These are phyloP conservation scores for Phytomonas sp. DNA, from an alignment of 208 protist genomes.

Conservation along the genomic window DNA sequence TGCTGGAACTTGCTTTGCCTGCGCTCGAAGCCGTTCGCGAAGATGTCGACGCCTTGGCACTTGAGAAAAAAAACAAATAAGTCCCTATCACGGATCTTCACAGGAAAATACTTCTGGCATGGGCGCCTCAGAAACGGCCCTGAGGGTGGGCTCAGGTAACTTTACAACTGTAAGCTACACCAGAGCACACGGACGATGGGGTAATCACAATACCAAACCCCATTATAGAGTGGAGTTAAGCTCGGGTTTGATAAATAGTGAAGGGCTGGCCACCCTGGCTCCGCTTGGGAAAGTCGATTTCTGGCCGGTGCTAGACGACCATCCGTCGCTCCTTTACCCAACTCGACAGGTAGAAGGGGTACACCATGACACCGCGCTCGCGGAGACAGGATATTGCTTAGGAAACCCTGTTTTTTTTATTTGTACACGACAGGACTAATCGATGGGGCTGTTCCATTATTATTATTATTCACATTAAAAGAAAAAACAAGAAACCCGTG, in stretches of 20 bases:
- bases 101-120: too few relatives aligned
- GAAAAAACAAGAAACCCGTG: not conserved
- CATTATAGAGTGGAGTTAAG: slow-evolving; percentile 43
- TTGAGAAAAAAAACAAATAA: not conserved
- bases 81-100: not conserved
- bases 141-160: not conserved
- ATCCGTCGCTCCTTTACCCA: slow-evolving; percentile 23
- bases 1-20: slow-evolving; percentile 29
- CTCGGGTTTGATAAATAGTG: slow-evolving; percentile 22
- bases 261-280: slow-evolving; percentile 33
- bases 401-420: slow-evolving; percentile 67
- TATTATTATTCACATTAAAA: too few relatives aligned
- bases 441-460: not conserved
- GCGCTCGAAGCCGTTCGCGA: slow-evolving; percentile 24
- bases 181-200: not conserved
- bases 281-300: slow-evolving; percentile 38
- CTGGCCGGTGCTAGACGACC: slow-evolving; percentile 34
- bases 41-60: slow-evolving; percentile 13
- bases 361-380: slow-evolving; percentile 8
- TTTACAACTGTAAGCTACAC: not conserved
- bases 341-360: slow-evolving; percentile 12
- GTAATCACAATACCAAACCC: slow-evolving; percentile 8
- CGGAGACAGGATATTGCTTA: slow-evolving; percentile 25
- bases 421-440: slow-evolving; percentile 29
- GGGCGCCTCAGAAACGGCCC: not conserved